These are phyloP conservation scores for Gentiana straminea DNA, from an alignment of 257 asterid species.

Conservation along the genomic window DNA sequence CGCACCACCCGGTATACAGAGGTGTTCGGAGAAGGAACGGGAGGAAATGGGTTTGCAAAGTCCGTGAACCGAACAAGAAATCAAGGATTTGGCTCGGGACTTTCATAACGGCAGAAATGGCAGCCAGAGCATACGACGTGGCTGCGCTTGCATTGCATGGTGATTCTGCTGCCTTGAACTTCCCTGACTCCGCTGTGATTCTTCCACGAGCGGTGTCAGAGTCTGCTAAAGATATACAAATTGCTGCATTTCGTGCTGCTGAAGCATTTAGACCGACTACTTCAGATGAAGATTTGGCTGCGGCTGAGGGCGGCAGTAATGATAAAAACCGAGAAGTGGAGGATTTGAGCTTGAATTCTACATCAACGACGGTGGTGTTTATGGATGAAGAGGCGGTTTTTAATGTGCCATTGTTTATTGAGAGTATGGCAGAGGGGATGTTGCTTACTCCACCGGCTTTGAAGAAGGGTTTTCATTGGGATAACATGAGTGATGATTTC, in stretches of 20 bases:
- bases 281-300: neutral
- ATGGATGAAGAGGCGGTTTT: slow-evolving; percentile 61
- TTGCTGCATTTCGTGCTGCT: slow-evolving; percentile 23
- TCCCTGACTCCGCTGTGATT: slow-evolving; percentile 15
- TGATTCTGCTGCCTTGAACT: slow-evolving; percentile 18
- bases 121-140: slow-evolving; percentile 44
- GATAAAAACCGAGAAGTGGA: neutral
- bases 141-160: slow-evolving; percentile 35
- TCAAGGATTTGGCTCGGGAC: slow-evolving; percentile 43
- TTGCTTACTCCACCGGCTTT: slow-evolving; percentile 63
- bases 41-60: slow-evolving; percentile 51
- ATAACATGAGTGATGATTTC: slow-evolving; percentile 14
- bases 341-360: neutral
- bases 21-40: slow-evolving; percentile 41
- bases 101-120: slow-evolving; percentile 33
- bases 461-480: slow-evolving; percentile 53
- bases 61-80: slow-evolving; percentile 2
- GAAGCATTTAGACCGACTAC: slow-evolving; percentile 8
- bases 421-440: slow-evolving; percentile 86
- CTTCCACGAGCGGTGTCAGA: slow-evolving; percentile 21
- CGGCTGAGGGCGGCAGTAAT: neutral
- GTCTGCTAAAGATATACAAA: slow-evolving; percentile 26
- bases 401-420: slow-evolving; percentile 55
- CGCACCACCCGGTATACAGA: slow-evolving; percentile 54
- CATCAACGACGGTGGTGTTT: slow-evolving; percentile 1